Evolutionary conservation across 2,329 filamentous ascomycete genomes (phyloP), one percentile per base, ranked within the genome.

Genomic region (Trichoderma oligosporum): DNA sequence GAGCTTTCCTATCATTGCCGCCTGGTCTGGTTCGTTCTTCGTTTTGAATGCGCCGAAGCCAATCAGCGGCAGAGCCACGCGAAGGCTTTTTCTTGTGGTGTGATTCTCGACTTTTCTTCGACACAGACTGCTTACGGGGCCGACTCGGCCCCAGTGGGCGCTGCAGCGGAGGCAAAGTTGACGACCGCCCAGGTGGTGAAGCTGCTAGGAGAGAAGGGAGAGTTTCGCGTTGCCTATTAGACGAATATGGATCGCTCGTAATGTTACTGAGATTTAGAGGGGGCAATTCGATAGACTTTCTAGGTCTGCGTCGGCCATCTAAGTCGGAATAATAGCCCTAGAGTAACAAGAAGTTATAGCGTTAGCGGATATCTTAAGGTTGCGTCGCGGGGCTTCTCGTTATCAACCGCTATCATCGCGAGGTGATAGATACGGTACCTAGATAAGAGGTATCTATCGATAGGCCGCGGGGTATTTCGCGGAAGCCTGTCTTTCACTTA

Each of bases 171-270:
- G 92, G 91, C 22, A 96, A 79, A 0, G 91, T 96, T 1, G 91
- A 92, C 12, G 91, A 95, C 61, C 92, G 88, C 55, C 88, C 90
- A 6, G 91, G 88, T 1, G 91, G 92, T 8, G 92, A 96, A 60
- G 86, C 86, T 52, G 83, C 82, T 35, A 96, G 76, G 57, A 94
- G 89, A 0, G 91, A 96, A 1, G 91, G 90, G 6, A 96, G 81
- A 49, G 94, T 79, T 65, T 93, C 89, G 67, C 88, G 82, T 57
- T 83, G 85, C 63, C 84, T 81, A 61, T 76, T 75, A 38, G 79
- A n/a, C n/a, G n/a, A 83, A 59, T 87, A 87, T 1, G 87, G 84
- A 65, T 91, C 88, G 73, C 89, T 90, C 62, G 88, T 88, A 58
- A 89, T 83, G 62, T 77, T 76, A 25, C 72, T 67, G 18, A 81